phyloP scores from a whole-genome alignment of 2,329 filamentous ascomycete species.

The Aspergillus niger region DNA sequence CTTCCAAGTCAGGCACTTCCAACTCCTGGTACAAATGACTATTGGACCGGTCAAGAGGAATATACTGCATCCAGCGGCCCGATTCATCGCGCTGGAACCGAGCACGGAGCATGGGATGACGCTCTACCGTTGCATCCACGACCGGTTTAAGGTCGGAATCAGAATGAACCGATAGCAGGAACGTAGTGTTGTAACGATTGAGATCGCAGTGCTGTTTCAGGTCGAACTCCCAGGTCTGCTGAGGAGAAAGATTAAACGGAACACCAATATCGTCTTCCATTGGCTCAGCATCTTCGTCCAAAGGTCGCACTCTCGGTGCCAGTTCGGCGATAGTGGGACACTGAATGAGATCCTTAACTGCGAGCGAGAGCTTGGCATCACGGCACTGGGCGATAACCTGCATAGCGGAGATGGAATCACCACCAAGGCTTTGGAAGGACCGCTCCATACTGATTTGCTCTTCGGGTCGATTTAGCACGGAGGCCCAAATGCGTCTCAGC shows the following conservation, averaged over 20 bases:
- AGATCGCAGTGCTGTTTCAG: constrained; percentile 1
- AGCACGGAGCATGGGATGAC: neutral
- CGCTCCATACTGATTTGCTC: constrained; percentile 52
- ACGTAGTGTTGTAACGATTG: constrained; percentile 1
- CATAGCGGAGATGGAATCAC: constrained; percentile 21
- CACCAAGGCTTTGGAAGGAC: constrained; percentile 42
- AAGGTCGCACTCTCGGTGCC: neutral
- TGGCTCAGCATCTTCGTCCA: neutral
- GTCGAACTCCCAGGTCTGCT: neutral
- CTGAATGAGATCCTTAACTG: neutral
- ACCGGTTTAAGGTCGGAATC: neutral
- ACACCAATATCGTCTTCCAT: neutral
- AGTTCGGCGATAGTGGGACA: constrained; percentile 1
- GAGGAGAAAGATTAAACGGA: neutral
- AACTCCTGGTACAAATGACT: neutral
- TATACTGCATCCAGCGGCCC: neutral
- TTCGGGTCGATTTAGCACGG: constrained; percentile 47
- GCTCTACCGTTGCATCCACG: neutral
- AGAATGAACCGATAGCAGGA: neutral
- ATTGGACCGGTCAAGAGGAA: neutral
- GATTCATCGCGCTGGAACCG: neutral
- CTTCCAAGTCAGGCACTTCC: neutral
- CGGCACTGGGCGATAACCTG: constrained; percentile 14
- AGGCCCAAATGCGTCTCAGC: constrained; percentile 13
- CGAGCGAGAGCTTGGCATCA: neutral